Conservation (phyloP, 2,329 filamentous ascomycete genomes). For the Neurospora crassa region DNA sequence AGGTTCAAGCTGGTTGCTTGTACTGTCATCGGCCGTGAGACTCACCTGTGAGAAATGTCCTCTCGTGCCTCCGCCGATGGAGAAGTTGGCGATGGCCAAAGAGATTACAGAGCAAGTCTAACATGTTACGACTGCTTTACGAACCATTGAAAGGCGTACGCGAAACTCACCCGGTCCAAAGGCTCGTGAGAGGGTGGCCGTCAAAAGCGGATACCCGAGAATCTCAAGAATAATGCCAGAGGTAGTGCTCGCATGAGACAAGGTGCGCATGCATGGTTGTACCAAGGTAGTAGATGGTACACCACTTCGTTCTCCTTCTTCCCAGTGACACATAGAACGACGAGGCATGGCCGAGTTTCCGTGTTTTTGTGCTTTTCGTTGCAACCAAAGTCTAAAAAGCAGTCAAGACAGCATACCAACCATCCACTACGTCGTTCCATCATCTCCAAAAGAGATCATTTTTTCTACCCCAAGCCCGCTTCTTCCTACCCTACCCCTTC, state of each 20-base stretch:
- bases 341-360: background rate
- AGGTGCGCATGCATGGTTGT: background rate
- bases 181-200: background rate
- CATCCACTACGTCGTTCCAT: background rate
- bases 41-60: background rate
- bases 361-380: background rate
- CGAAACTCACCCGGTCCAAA: background rate
- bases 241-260: background rate
- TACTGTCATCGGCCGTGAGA: background rate
- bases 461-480: background rate
- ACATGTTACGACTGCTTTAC: background rate
- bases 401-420: background rate
- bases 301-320: background rate
- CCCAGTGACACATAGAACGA: background rate
- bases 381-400: background rate
- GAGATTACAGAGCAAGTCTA: background rate
- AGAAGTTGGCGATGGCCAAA: background rate
- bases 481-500: background rate
- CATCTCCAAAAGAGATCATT: background rate
- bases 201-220: background rate
- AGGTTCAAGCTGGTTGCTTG: background rate
- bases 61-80: background rate
- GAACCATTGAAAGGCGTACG: background rate
- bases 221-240: background rate
- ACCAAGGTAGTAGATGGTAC: background rate